Evolutionary conservation across 78 protist species (phyloP).

Genomic region (Dictyostelium brefeldianum): DNA sequence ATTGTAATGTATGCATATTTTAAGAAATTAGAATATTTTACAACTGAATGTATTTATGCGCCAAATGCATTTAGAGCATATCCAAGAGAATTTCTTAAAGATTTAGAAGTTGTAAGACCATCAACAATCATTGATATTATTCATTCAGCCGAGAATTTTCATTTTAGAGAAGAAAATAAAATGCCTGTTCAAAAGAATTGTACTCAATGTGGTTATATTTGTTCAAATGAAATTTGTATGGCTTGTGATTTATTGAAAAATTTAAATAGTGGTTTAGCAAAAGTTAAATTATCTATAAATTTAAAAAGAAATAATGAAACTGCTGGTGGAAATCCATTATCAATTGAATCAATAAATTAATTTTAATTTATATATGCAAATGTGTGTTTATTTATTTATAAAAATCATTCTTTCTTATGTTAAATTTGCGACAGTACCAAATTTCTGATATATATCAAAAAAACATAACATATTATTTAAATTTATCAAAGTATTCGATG

Average conservation of each 20-base stretch:
- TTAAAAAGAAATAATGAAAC: slow-evolving; percentile 10
- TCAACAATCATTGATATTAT: slow-evolving; percentile 78
- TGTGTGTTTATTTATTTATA: too few species aligned
- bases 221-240: slow-evolving; percentile 85
- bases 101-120: slow-evolving; percentile 87
- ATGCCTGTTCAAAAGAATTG: slow-evolving; percentile 86
- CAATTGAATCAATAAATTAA: too few species aligned
- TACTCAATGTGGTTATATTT: slow-evolving; percentile 85
- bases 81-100: slow-evolving; percentile 91
- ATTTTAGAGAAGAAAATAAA: slow-evolving; percentile 47
- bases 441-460: too few species aligned
- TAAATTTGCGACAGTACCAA: too few species aligned
- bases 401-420: too few species aligned
- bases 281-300: slow-evolving; percentile 38
- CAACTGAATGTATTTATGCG: slow-evolving; percentile 92
- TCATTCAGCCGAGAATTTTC: slow-evolving; percentile 67
- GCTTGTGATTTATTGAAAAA: slow-evolving; percentile 91
- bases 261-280: slow-evolving; percentile 86
- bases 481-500: not conserved
- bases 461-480: too few species aligned
- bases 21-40: slow-evolving; percentile 90
- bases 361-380: too few species aligned
- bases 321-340: not conserved
- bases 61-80: slow-evolving; percentile 93
- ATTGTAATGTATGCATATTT: slow-evolving; percentile 95